These are phyloP conservation scores for Mortierella sp. DNA, from an alignment of 371 early-diverging fungal species.

Conservation along the genomic window DNA sequence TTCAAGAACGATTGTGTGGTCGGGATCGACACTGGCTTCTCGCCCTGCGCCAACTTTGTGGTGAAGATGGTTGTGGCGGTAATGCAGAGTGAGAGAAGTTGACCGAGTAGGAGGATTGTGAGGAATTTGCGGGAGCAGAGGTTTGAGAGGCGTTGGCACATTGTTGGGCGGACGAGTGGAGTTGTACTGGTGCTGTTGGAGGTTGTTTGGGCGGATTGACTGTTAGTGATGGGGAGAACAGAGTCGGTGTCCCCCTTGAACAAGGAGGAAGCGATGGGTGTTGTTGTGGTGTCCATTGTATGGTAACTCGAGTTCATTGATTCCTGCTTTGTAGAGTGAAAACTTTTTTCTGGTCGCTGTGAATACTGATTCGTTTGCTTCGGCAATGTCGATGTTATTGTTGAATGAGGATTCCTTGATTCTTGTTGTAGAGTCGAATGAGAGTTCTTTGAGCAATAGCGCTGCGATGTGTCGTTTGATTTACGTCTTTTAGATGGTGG, in stretches of 20 bases:
- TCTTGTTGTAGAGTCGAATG: conserved; percentile 7
- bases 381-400: not conserved
- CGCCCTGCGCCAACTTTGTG: conserved; percentile 64
- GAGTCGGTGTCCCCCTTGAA: not conserved
- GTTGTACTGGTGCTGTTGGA: conserved; percentile 9
- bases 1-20: conserved; percentile 79
- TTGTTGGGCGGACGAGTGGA: conserved; percentile 2
- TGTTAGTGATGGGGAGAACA: not conserved
- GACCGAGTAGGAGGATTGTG: conserved; percentile 65
- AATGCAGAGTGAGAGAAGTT: conserved; percentile 81
- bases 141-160: conserved; percentile 15
- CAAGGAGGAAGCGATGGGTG: not conserved
- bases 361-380: not conserved
- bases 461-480: not conserved
- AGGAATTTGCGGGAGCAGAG: conserved; percentile 38
- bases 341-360: not conserved
- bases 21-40: conserved; percentile 69
- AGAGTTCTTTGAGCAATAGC: not conserved
- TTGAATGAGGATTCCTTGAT: not conserved
- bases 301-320: not conserved
- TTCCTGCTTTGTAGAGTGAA: conserved; percentile 1
- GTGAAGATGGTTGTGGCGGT: conserved; percentile 75
- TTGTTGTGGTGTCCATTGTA: not conserved
- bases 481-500: conserved; percentile 49
- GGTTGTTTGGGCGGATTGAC: not conserved